Evolutionary conservation across 371 early-diverging fungal species (phyloP), one percentile per base, ranked within the genome.

Genomic region (Rhizopus arrhizus): DNA sequence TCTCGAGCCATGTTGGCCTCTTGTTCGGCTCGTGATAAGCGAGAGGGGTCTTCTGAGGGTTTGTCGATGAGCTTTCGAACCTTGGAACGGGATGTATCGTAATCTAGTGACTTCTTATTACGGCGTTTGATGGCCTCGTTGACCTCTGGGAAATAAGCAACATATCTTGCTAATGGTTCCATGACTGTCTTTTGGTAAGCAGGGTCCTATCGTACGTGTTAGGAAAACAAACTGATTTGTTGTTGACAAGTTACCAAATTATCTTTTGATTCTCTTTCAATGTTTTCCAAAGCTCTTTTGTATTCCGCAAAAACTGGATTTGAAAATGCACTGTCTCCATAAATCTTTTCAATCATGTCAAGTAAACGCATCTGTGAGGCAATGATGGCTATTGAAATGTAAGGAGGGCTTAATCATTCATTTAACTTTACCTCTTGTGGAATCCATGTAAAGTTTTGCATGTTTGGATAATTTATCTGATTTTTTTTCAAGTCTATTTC

Each of bases 381-480:
- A 5, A 93, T 90, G 84, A 95, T 92, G 10, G 86, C 94, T 85
- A 61, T 34, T 1, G 10, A 33, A 12, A 7, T 29, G 9, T 31
- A 29, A 6, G 12, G 12, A 58, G 11, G 42, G 31, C 13, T 11
- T 47, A 0, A 31, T 53, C 32, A 28, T 43, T 28, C n/a, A 32
- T 52, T 45, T 46, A n/a, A 38, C 16, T 59, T 60, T 75, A 89
- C 92, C 88, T 74, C 91, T 66, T 40, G 97, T 80, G 16, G 95
- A 86, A 62, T 93, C 90, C 38, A 95, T 80, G 70, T 96, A 97
- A 29, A 94, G 94, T 70, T 92, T 93, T n/a, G 98, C 87, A 72
- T 97, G 95, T 59, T 89, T 91, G 64, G 93, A 86, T 5, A 97
- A 78, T 45, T 84, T 87, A 64, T 95, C 94, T 2, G 90, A 83